A percentile compares a stretch with the other conserved stretches of the same genome.
Conservation (phyloP, 345 rosid species). For the Populus ilicifolia region DNA sequence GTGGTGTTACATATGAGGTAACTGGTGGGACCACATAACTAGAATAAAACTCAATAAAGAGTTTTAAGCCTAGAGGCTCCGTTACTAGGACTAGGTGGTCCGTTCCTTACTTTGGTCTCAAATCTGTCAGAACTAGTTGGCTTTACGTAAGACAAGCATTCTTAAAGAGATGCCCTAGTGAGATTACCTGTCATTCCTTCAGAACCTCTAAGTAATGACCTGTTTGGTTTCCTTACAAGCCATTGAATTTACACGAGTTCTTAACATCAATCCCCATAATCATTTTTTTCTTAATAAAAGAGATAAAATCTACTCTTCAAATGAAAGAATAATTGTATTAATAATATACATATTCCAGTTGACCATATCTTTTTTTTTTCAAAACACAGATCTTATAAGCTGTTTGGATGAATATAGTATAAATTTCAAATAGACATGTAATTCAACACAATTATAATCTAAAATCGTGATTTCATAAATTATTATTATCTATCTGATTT, state of each 20-base stretch:
- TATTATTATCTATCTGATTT: not conserved
- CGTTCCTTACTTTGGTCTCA: not conserved
- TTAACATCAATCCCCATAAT: not conserved
- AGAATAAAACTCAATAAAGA: not conserved
- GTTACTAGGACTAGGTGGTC: not conserved
- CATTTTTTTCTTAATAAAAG: not conserved
- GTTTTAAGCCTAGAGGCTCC: not conserved
- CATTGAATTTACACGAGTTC: not conserved
- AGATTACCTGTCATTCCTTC: conserved; percentile 17
- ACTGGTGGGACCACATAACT: conserved; percentile 23
- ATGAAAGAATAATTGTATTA: no score
- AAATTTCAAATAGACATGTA: no score
- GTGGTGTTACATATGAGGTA: not conserved
- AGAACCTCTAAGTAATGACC: not conserved
- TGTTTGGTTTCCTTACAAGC: not conserved
- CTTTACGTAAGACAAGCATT: conserved; percentile 21
- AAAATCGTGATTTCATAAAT: no score
- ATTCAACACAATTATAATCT: no score
- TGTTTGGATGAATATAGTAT: no score
- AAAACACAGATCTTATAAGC: no score
- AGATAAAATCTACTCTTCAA: no score
- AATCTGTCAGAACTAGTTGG: conserved; percentile 19
- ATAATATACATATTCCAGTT: no score
- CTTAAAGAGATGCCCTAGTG: not conserved
- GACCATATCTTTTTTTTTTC: no score